Conservation (phyloP, 768 basidiomycete species). For the Amanita polypyramis region DNA sequence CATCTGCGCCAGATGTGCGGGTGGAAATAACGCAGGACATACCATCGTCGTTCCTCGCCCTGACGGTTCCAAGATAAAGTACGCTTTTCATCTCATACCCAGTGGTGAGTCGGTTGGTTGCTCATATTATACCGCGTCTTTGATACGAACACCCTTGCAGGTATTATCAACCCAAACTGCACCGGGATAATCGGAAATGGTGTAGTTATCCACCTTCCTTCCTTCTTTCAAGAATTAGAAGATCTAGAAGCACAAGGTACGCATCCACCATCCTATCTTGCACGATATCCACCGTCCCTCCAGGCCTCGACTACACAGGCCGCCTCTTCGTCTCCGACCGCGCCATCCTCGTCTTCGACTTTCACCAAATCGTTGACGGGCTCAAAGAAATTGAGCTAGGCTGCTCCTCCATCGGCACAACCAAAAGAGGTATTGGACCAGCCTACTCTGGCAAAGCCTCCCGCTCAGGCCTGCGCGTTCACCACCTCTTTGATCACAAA, state of each 20-base stretch:
- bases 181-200: constrained; percentile 86
- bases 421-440: constrained; percentile 96
- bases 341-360: constrained; percentile 96
- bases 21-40: constrained; percentile 98
- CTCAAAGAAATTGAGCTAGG: constrained; percentile 97
- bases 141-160: constrained; percentile 23
- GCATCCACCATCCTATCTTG: constrained; percentile 7
- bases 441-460: constrained; percentile 97
- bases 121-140: constrained; percentile 2
- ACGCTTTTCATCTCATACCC: constrained; percentile 92
- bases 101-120: constrained; percentile 48
- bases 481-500: constrained; percentile 86
- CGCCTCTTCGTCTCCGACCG: constrained; percentile 92
- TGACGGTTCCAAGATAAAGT: constrained; percentile 67
- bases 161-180: constrained; percentile 80
- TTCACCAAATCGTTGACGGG: constrained; percentile 99
- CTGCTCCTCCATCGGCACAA: constrained; percentile 92
- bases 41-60: constrained; percentile 81
- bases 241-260: constrained; percentile 74
- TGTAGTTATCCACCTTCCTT: constrained; percentile 93
- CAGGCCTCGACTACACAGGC: constrained; percentile 77
- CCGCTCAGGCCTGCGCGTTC: constrained; percentile 89
- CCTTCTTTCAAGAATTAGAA: constrained; percentile 91
- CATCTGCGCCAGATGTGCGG: constrained; percentile 92
- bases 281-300: not conserved